A percentile compares a stretch with the other conserved stretches of the same genome.
phyloP scores from a whole-genome alignment of 495 filamentous ascomycete species.

The Hypoxylon lienhwacheense region DNA sequence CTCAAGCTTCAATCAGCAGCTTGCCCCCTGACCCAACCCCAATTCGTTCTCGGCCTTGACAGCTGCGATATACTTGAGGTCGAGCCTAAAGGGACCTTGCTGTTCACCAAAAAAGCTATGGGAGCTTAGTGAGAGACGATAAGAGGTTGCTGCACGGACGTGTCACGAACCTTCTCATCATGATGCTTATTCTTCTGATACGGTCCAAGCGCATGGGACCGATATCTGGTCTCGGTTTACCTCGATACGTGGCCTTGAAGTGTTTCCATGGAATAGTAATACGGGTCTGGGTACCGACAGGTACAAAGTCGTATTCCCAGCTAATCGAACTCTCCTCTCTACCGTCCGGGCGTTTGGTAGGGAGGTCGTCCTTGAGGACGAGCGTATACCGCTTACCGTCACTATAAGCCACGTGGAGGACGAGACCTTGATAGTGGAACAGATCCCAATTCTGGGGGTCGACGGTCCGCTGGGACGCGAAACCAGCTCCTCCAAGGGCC shows the following conservation, averaged over 20 bases:
- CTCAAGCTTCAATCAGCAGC: not conserved
- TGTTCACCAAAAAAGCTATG: constrained; percentile 74
- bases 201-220: constrained; percentile 55
- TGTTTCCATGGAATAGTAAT: constrained; percentile 58
- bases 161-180: constrained; percentile 71
- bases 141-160: not conserved
- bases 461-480: constrained; percentile 75
- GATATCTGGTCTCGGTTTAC: constrained; percentile 60
- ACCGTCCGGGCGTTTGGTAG: constrained; percentile 58
- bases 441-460: constrained; percentile 58
- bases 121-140: constrained; percentile 1
- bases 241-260: constrained; percentile 73
- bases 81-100: constrained; percentile 66
- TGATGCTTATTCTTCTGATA: constrained; percentile 69
- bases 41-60: constrained; percentile 1
- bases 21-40: not conserved
- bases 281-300: constrained; percentile 21
- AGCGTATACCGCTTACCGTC: constrained; percentile 67
- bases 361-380: constrained; percentile 68
- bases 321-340: constrained; percentile 62
- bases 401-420: constrained; percentile 21
- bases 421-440: constrained; percentile 55
- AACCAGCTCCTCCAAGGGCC: constrained; percentile 80
- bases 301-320: constrained; percentile 59
- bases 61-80: constrained; percentile 45